Conservation (phyloP, 1,284 basidiomycete species). For the Trametes pubescens region DNA sequence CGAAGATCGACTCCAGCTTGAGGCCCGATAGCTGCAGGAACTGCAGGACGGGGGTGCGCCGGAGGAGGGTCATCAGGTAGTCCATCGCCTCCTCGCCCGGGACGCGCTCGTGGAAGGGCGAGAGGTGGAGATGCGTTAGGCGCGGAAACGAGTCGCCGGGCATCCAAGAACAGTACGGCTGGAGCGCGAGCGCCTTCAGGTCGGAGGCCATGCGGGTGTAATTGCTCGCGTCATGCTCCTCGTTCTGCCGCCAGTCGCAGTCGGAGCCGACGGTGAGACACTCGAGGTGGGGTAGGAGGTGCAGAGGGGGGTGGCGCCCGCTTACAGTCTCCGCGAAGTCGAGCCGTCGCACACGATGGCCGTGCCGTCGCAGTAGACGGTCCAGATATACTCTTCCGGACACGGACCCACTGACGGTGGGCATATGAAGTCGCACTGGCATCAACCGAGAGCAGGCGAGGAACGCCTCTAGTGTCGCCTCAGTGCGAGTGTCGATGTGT, state of each 20-base stretch:
- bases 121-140: neutral
- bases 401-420: too few relatives aligned
- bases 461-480: neutral
- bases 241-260: neutral
- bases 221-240: neutral
- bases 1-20: neutral
- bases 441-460: neutral
- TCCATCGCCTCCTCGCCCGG: neutral
- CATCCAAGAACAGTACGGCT: neutral
- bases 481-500: slow-evolving; percentile 35
- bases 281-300: neutral
- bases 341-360: neutral
- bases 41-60: neutral
- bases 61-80: neutral
- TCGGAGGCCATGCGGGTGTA: neutral
- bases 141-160: neutral
- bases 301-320: neutral
- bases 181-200: neutral
- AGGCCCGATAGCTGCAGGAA: neutral
- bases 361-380: neutral
- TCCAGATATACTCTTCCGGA: too few relatives aligned
- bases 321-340: neutral
- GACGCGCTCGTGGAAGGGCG: neutral
- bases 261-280: neutral
- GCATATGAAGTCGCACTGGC: too few relatives aligned